Conservation (phyloP, 768 basidiomycete species). For the Tricholoma bakamatsutake region DNA sequence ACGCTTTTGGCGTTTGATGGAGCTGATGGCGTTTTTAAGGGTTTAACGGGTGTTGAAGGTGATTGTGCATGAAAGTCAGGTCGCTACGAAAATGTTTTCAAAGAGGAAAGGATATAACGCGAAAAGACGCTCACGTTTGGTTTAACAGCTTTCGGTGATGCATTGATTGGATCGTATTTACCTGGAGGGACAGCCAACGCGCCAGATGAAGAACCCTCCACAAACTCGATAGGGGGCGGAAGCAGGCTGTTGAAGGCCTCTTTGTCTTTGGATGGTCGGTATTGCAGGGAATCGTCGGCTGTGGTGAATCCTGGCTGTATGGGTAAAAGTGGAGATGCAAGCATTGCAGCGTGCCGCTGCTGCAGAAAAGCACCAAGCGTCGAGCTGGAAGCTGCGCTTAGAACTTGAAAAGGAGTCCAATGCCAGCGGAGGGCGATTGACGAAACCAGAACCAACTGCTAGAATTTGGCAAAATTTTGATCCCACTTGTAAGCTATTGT, state of each 20-base stretch:
- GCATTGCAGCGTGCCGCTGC: constrained; percentile 39
- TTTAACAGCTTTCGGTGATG: constrained; percentile 46
- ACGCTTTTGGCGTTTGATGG: constrained; percentile 24
- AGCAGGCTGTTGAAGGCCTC: constrained; percentile 75
- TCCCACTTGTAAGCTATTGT: background rate
- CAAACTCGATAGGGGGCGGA: constrained; percentile 75
- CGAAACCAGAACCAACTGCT: background rate
- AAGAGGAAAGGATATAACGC: background rate
- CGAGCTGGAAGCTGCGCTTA: constrained; percentile 1
- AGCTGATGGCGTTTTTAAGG: constrained; percentile 14
- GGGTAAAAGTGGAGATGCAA: constrained; percentile 60
- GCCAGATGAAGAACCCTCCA: constrained; percentile 81
- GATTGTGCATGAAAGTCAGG: constrained; percentile 13
- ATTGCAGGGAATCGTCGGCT: constrained; percentile 48
- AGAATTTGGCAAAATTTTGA: background rate
- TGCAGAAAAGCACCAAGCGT: background rate
- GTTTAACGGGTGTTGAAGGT: constrained; percentile 14
- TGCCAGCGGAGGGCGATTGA: background rate
- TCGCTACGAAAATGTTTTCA: constrained; percentile 7
- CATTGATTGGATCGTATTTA: constrained; percentile 81
- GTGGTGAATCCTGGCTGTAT: constrained; percentile 42
- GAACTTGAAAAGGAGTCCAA: background rate
- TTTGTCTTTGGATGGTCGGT: constrained; percentile 63
- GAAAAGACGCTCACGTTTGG: constrained; percentile 33
- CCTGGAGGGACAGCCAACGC: constrained; percentile 64